Conservation (phyloP, 192 early-diverging fungal species). For the Backusella tarrabulga region DNA sequence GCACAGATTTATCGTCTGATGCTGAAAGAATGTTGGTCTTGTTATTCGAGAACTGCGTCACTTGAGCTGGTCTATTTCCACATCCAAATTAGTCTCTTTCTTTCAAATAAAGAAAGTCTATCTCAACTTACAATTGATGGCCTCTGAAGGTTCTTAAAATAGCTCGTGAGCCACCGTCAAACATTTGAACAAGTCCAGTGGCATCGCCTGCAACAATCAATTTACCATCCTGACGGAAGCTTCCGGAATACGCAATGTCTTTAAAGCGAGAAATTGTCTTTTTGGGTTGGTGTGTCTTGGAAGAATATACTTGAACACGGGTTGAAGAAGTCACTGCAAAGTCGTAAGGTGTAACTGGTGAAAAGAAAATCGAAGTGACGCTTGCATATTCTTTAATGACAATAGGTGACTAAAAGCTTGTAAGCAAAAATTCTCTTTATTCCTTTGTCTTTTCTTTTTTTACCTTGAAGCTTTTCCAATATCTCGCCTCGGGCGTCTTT, state of each 20-base stretch:
- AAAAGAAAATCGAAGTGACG: slow-evolving; percentile 81
- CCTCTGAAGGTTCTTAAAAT: slow-evolving; percentile 63
- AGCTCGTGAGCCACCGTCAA: slow-evolving; percentile 64
- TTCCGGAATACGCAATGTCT: slow-evolving; percentile 80
- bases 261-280: slow-evolving; percentile 93
- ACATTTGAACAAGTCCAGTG: slow-evolving; percentile 82
- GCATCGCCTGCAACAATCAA: slow-evolving; percentile 93
- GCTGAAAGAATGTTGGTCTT: slow-evolving; percentile 81
- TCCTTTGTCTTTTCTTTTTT: neutral
- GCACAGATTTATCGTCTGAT: slow-evolving; percentile 91
- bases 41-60: slow-evolving; percentile 78
- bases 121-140: slow-evolving; percentile 52
- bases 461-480: slow-evolving; percentile 81
- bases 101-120: neutral
- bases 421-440: neutral
- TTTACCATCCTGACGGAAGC: slow-evolving; percentile 83
- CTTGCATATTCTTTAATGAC: slow-evolving; percentile 87
- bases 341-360: slow-evolving; percentile 76
- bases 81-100: neutral
- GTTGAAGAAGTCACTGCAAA: slow-evolving; percentile 90
- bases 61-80: slow-evolving; percentile 68
- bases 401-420: slow-evolving; percentile 60
- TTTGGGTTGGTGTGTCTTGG: slow-evolving; percentile 79
- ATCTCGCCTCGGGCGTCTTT: slow-evolving; percentile 60
- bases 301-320: slow-evolving; percentile 89